A percentile compares a stretch with the other conserved stretches of the same genome.
phyloP scores from a whole-genome alignment of 352 stramenopile genomes.

The Phytophthora melonis region DNA sequence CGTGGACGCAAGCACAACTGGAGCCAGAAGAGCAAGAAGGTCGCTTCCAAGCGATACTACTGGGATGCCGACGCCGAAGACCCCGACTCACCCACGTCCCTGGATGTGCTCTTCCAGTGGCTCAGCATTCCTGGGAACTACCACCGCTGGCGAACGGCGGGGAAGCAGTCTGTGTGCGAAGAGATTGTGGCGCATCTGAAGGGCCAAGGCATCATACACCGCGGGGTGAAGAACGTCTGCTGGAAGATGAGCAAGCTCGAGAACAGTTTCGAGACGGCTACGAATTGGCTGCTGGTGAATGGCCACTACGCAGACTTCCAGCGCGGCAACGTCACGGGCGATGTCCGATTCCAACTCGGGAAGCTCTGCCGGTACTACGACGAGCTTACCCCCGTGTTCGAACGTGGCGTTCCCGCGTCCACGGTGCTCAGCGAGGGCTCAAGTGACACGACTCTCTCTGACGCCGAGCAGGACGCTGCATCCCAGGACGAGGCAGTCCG shows the following conservation, averaged over 20 bases:
- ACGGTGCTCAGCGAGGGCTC: not conserved
- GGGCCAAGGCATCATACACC: constrained; percentile 4
- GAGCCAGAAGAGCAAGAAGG: not conserved
- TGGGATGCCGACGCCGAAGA: not conserved
- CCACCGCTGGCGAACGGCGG: not conserved
- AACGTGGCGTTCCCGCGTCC: not conserved
- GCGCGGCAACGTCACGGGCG: not conserved
- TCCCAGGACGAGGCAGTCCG: not conserved
- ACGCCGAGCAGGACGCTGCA: not conserved
- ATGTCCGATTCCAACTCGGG: not conserved
- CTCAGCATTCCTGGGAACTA: not conserved
- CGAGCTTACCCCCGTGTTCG: not conserved
- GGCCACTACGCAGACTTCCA: not conserved
- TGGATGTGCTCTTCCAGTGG: not conserved
- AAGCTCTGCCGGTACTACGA: constrained; percentile 20
- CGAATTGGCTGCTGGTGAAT: constrained; percentile 4
- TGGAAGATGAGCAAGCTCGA: not conserved
- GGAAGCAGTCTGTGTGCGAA: not conserved
- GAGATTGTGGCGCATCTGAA: constrained; percentile 1
- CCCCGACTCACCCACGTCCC: not conserved
- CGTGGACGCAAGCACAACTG: not conserved
- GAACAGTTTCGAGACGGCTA: constrained; percentile 1
- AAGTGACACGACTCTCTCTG: not conserved
- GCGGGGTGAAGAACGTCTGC: not conserved
- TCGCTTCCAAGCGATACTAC: not conserved